These are phyloP conservation scores for Aphanomyces invadans DNA, from an alignment of 352 stramenopile genomes.

Conservation along the genomic window DNA sequence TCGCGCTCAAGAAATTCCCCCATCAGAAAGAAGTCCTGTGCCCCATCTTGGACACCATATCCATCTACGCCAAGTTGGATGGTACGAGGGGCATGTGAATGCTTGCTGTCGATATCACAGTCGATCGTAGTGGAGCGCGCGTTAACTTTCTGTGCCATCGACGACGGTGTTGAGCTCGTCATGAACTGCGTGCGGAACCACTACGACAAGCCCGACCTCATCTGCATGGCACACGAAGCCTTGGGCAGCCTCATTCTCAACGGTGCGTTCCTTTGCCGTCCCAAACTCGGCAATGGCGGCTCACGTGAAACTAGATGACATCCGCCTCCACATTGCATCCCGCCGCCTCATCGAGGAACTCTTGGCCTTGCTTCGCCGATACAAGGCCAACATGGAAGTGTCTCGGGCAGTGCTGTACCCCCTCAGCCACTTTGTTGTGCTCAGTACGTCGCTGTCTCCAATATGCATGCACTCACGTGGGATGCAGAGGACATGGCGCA, in stretches of 20 bases:
- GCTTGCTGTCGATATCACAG: too few relatives aligned
- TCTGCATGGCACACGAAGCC: conserved; percentile 47
- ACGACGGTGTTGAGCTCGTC: conserved; percentile 48
- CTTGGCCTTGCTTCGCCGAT: conserved; percentile 47
- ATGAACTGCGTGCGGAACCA: conserved; percentile 70
- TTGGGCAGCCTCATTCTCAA: conserved; percentile 68
- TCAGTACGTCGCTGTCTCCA: too few relatives aligned
- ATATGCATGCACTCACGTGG: too few relatives aligned
- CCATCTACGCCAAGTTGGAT: conserved; percentile 66
- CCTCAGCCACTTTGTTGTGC: conserved; percentile 59
- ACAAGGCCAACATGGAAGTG: conserved; percentile 40
- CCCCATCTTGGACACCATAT: conserved; percentile 54
- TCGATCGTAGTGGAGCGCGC: conserved; percentile 55
- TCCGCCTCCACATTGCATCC: conserved; percentile 33
- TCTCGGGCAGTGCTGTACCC: conserved; percentile 44
- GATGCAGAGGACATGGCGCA: conserved; percentile 46
- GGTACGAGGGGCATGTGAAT: conserved; percentile 32
- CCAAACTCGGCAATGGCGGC: not conserved
- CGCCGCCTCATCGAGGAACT: conserved; percentile 46
- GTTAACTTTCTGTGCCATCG: conserved; percentile 53
- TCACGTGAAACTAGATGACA: conserved; percentile 3
- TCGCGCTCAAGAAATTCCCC: conserved; percentile 64
- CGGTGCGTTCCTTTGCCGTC: conserved; percentile 33
- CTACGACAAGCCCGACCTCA: conserved; percentile 68
- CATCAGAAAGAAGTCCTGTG: conserved; percentile 60